Base-by-base conservation (phyloP, 768 basidiomycete species). In the Macrolepiota fuliginosa region DNA sequence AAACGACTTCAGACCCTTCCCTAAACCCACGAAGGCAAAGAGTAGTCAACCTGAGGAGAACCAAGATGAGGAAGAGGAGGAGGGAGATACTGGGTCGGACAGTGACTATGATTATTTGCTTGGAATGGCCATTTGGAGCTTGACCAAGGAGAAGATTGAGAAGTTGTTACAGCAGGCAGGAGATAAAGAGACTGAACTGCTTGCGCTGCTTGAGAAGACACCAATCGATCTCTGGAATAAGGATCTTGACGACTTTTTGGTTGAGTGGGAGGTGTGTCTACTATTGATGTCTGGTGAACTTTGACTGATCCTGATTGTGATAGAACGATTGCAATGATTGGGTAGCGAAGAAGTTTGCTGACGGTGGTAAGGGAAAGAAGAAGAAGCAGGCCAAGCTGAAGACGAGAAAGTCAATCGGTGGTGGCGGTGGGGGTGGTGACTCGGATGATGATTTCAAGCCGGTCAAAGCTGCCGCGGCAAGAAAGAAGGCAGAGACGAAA, bases 71-170 rank as follows among this genome's bases (percentile, higher is more conserved):
- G 83, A 79, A 3, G 83, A 79, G 1, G 84, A 82, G 2, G 83
- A 81, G 6, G 86, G 78, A 13, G 68, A 42, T 3, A 68, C 62
- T 25, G 71, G 65, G 24, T 73, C 76, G 11, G 67, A 76, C 4
- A 80, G 81, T 29, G 96, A 98, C 75, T 99, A 81, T 70, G 96
- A 99, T 71, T 98, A 99, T 74, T 75, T 99, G 55, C 77, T 99
- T 62, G 87, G 92, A 15, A 98, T 99, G 96, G 78, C 94, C 1
- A 96, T 99, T 69, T 95, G 86, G 81, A 96, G 90, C 76, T 78
- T 99, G 79, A 99, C 96, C 0, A 88, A 83, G 67, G 96, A 98
- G 76, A 96, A 90, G 92, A 95, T 97, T 67, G 91, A 89, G 63
- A 95, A 84, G 76, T 81, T 99, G 4, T 79, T 84, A 50, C 81